Evolutionary conservation across 192 early-diverging fungal species (phyloP), one percentile per base, ranked within the genome.

Genomic region (Umbelopsis ramanniana): DNA sequence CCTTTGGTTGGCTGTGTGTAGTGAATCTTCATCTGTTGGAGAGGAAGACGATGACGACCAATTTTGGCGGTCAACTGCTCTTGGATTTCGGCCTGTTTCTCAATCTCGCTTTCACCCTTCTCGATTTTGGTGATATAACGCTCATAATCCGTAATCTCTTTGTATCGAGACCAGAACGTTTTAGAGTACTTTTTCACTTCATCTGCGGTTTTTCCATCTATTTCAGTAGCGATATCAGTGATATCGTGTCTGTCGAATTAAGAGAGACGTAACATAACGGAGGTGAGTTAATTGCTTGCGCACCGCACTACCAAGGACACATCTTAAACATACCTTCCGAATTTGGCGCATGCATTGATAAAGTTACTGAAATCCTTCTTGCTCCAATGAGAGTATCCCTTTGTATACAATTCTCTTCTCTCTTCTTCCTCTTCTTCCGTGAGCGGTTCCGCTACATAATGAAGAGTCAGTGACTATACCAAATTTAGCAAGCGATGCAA

Each of bases 361-460:
- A 97, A 96, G 12, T 85, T 83, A 52, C 85, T 87, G 80, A 97
- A 98, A 53, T 99, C 97, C 35, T 91, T 90, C 67, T 92, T 94
- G 46, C 87, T 86, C 97, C 97, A 99, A 76, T 89, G 91, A 37
- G 89, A 89, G 76, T 97, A 99, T 6, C 93, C 94, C 82, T 95
- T 77, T 75, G 48, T 38, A 40, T 77, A 77, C 5, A 89, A 81
- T 69, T 76, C 69, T 70, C 93, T 94, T 73, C 93, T 95, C 66
- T 94, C 94, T 9, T 85, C 84, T 29, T 84, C 53, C 76, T 98
- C 96, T n/a, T 91, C 91, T 50, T 97, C 96, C 6, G 96, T 94
- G 46, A 97, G 84, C 12, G 93, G 92, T 79, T 94, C 93, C 6
- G 97, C 94, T 77, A 77, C 3, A 77, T 11, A 46, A 12, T 43